A percentile compares a stretch with the other conserved stretches of the same genome.
phyloP scores from a whole-genome alignment of 768 basidiomycete species.

The Filobasidium floriforme region DNA sequence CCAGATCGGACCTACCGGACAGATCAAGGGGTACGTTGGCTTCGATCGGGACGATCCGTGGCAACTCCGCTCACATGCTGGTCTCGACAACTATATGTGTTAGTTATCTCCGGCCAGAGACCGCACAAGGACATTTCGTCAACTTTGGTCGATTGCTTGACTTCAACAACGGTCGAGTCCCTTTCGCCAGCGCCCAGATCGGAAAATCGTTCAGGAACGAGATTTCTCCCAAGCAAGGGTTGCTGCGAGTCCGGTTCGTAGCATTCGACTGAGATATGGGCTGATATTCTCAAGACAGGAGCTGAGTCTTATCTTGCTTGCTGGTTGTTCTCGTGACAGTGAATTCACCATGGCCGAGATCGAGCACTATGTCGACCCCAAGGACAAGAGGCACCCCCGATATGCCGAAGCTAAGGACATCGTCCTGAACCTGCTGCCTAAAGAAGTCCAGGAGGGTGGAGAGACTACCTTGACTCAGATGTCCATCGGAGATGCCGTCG shows the following conservation, averaged over 20 bases:
- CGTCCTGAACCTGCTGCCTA: constrained; percentile 67
- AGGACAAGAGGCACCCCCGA: constrained; percentile 75
- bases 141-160: constrained; percentile 95
- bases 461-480: constrained; percentile 58
- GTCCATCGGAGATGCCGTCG: constrained; percentile 82
- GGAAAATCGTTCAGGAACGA: constrained; percentile 96
- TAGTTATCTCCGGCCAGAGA: constrained; percentile 93
- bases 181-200: constrained; percentile 95
- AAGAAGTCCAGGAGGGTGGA: constrained; percentile 72
- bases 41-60: not conserved
- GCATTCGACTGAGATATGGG: too few species aligned
- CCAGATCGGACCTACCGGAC: constrained; percentile 94
- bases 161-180: constrained; percentile 93
- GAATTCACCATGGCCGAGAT: constrained; percentile 99
- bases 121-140: constrained; percentile 96
- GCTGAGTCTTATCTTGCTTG: not conserved
- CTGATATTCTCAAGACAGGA: not conserved
- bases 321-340: constrained; percentile 24
- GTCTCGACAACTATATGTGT: not conserved
- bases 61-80: not conserved
- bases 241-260: constrained; percentile 73
- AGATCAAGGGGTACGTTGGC: constrained; percentile 72
- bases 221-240: constrained; percentile 90
- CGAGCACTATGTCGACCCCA: constrained; percentile 95
- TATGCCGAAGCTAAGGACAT: constrained; percentile 74